Conservation (phyloP, 441 rosid genomes). For the Corymbia calophylla region DNA sequence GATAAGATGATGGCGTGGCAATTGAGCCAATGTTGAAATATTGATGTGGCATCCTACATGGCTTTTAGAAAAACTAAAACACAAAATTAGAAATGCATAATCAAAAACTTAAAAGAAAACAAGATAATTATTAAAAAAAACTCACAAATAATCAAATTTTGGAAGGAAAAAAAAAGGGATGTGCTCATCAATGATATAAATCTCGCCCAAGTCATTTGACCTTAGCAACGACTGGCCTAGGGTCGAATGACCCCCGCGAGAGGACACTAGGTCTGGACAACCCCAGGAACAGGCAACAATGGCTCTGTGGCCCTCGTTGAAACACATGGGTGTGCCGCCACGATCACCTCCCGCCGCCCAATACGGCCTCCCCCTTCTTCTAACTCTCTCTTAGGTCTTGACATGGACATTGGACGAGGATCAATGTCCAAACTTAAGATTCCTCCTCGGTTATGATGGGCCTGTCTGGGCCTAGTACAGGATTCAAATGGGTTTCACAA, state of each 20-base stretch:
- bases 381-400: background rate
- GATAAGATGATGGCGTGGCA: background rate
- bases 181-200: rapidly evolving
- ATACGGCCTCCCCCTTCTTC: background rate
- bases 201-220: rapidly evolving
- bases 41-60: background rate
- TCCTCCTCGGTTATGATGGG: background rate
- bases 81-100: background rate
- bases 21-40: background rate
- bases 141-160: background rate
- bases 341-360: background rate
- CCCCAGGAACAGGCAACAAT: background rate
- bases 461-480: background rate
- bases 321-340: background rate
- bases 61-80: background rate
- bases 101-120: background rate
- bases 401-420: background rate
- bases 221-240: rapidly evolving
- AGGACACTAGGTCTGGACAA: background rate
- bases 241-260: rapidly evolving
- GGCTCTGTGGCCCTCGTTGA: background rate
- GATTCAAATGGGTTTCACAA: background rate
- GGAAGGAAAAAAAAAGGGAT: rapidly evolving
- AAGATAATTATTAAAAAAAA: background rate
- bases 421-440: background rate